Percentiles rank a stretch among this genome's conserved stretches.
Evolutionary conservation across 208 protist genomes (phyloP).

Genomic region (Leishmania arabica): DNA sequence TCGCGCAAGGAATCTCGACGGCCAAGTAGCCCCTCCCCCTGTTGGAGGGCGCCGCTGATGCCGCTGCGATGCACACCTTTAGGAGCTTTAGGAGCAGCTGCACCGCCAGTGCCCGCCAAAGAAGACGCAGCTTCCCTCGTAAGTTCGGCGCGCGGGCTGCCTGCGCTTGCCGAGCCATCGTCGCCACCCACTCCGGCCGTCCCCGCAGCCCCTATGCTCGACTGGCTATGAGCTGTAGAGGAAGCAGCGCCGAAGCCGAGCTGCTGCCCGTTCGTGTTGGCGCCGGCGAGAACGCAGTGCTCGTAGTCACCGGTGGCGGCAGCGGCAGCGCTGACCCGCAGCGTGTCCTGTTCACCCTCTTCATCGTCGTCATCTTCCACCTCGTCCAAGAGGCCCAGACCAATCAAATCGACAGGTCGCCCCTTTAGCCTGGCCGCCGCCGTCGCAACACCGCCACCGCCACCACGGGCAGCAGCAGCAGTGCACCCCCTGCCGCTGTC

Average conservation of each 20-base stretch:
- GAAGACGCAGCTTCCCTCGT: background rate
- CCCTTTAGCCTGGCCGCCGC: slow-evolving; percentile 2
- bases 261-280: background rate
- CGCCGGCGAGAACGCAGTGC: background rate
- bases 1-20: background rate
- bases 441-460: background rate
- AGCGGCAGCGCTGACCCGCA: too few relatives aligned
- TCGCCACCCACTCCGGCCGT: background rate
- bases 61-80: slow-evolving; percentile 1
- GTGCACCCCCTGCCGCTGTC: background rate
- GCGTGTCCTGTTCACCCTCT: slow-evolving; percentile 8
- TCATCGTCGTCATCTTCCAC: slow-evolving; percentile 35
- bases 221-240: background rate
- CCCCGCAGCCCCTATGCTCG: background rate
- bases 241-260: background rate
- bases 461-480: background rate
- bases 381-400: slow-evolving; percentile 31
- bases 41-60: background rate
- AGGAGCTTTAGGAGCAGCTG: background rate
- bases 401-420: slow-evolving; percentile 13
- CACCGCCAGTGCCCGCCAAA: background rate
- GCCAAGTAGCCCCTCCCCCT: background rate
- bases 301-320: background rate
- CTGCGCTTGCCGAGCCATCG: background rate
- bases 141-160: background rate